Conservation (phyloP, 192 early-diverging fungal species). For the Linnemannia hyalina region DNA sequence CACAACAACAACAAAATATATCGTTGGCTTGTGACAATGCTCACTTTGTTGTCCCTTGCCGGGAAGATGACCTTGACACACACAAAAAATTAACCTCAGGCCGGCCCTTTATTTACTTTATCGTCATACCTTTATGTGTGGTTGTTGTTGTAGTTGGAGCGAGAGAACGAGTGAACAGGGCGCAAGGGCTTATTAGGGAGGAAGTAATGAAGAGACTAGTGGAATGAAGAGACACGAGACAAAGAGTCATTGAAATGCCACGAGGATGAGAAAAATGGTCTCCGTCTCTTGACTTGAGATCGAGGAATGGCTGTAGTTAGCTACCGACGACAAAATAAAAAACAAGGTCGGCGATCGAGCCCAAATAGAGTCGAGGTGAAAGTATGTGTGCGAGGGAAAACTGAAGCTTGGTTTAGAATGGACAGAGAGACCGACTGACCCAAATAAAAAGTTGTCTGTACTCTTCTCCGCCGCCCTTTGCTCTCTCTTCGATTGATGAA, state of each 20-base stretch:
- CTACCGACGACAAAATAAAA: neutral
- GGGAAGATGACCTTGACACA: neutral
- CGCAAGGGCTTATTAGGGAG: neutral
- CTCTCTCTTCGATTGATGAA: neutral
- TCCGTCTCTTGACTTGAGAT: neutral
- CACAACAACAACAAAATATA: neutral
- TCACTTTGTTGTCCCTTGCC: neutral
- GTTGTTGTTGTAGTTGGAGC: neutral
- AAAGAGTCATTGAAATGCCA: neutral
- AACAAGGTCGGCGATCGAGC: neutral
- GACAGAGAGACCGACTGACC: no score
- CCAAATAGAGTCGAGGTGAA: neutral
- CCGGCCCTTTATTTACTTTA: neutral
- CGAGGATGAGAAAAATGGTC: neutral
- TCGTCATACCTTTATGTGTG: neutral
- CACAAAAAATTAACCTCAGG: neutral
- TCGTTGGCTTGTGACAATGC: conserved; percentile 22
- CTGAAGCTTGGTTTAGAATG: neutral
- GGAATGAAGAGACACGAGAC: conserved; percentile 5
- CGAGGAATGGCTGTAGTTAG: neutral
- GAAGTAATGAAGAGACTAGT: neutral
- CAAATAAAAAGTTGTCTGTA: no score
- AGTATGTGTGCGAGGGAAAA: neutral
- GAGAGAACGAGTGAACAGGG: neutral
- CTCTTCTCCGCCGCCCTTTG: no score